These are phyloP conservation scores for Sonneratia caseolaris DNA, from an alignment of 345 rosid species.

Conservation along the genomic window DNA sequence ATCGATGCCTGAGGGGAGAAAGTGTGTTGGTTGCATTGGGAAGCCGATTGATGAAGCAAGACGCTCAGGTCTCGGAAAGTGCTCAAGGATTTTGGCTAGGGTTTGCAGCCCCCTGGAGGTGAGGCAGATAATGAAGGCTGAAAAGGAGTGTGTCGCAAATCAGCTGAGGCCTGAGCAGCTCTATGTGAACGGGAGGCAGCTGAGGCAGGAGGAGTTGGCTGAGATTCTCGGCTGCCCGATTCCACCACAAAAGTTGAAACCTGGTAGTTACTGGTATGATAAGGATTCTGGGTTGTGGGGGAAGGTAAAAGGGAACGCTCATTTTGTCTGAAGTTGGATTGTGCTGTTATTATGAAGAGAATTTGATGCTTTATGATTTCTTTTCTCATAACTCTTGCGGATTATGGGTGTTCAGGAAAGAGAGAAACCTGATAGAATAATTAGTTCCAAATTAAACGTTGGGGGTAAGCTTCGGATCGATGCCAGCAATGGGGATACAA, in stretches of 20 bases:
- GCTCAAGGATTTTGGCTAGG: constrained; percentile 33
- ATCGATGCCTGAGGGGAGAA: constrained; percentile 71
- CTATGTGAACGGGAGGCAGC: constrained; percentile 38
- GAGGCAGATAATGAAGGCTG: constrained; percentile 50
- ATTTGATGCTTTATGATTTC: not conserved
- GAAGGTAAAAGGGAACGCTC: constrained; percentile 32
- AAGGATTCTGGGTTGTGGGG: constrained; percentile 57
- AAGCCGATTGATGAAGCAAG: constrained; percentile 40
- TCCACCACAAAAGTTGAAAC: constrained; percentile 40
- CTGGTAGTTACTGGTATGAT: constrained; percentile 55
- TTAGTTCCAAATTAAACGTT: constrained; percentile 44
- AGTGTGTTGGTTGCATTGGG: constrained; percentile 54
- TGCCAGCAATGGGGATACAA: constrained; percentile 53
- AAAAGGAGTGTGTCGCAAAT: constrained; percentile 49
- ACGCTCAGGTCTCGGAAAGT: constrained; percentile 36
- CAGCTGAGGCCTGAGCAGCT: constrained; percentile 61
- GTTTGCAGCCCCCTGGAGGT: constrained; percentile 45
- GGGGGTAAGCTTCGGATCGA: constrained; percentile 37
- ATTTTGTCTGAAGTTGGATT: not conserved
- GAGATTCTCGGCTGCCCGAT: constrained; percentile 28
- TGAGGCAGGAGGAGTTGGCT: constrained; percentile 43
- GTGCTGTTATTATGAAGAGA: not conserved
- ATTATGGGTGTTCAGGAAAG: constrained; percentile 36
- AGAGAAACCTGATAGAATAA: constrained; percentile 51
- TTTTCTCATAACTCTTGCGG: constrained; percentile 4